These are phyloP conservation scores for Plasmodium malariae DNA, from an alignment of 169 alveolate genomes.

Conservation along the genomic window DNA sequence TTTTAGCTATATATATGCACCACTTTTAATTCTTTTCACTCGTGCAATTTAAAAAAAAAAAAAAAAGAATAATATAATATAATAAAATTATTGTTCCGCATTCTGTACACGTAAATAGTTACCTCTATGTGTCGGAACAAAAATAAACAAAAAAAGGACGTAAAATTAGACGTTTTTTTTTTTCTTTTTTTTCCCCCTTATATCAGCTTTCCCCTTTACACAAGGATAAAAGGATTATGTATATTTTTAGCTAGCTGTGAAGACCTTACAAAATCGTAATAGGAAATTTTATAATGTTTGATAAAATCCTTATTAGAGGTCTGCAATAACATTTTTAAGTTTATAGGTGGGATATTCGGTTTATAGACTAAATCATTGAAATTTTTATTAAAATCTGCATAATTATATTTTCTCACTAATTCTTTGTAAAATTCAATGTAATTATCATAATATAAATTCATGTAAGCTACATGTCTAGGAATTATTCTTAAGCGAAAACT, in stretches of 20 bases:
- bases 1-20: too few species aligned
- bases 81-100: too few species aligned
- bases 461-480: slow-evolving; percentile 84
- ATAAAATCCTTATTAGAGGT: slow-evolving; percentile 63
- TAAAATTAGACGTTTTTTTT: not conserved
- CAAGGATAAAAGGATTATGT: slow-evolving; percentile 61
- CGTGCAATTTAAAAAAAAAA: too few species aligned
- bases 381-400: slow-evolving; percentile 59
- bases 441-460: slow-evolving; percentile 80
- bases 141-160: not conserved
- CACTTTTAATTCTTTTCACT: too few species aligned
- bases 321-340: slow-evolving; percentile 48
- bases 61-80: too few species aligned
- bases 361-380: slow-evolving; percentile 61
- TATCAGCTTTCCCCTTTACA: not conserved
- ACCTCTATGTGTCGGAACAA: not conserved
- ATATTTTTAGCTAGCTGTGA: slow-evolving; percentile 75
- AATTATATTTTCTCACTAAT: slow-evolving; percentile 52
- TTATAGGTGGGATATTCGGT: slow-evolving; percentile 59
- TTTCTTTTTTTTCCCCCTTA: not conserved
- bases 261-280: slow-evolving; percentile 44
- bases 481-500: slow-evolving; percentile 85
- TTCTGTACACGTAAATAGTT: not conserved
- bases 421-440: slow-evolving; percentile 75
- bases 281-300: slow-evolving; percentile 60